Evolutionary conservation across 73 alveolate species (phyloP).

Genomic region (Tetrahymena thermophila): DNA sequence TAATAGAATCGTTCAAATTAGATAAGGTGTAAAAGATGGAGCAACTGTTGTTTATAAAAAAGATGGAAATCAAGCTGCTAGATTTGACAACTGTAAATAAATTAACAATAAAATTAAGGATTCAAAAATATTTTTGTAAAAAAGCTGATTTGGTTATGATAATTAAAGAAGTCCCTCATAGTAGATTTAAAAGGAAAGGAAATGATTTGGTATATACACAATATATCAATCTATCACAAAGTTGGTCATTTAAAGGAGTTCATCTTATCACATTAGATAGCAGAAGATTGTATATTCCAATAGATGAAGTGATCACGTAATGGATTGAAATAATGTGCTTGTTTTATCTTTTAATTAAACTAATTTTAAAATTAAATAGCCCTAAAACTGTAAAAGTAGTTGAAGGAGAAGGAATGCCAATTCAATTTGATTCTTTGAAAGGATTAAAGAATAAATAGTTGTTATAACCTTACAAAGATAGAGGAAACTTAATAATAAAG

Average conservation of each 20-base stretch:
- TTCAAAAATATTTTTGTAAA: not conserved
- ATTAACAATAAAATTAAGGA: not conserved
- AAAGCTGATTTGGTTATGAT: conserved; percentile 57
- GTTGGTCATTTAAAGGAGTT: conserved; percentile 67
- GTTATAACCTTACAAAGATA: not conserved
- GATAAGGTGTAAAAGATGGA: conserved; percentile 70
- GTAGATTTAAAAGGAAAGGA: conserved; percentile 69
- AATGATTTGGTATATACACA: conserved; percentile 68
- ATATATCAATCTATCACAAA: conserved; percentile 62
- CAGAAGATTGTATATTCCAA: conserved; percentile 30
- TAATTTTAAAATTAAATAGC: not conserved
- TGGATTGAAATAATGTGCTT: not conserved
- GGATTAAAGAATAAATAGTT: not conserved
- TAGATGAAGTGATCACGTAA: conserved; percentile 73
- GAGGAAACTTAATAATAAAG: not conserved
- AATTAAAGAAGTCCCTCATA: conserved; percentile 65
- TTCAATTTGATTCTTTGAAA: conserved; percentile 6
- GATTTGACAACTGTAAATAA: conserved; percentile 18
- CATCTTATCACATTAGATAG: conserved; percentile 37
- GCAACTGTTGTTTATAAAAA: conserved; percentile 63
- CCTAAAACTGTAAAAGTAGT: conserved; percentile 75
- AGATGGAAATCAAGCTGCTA: conserved; percentile 75
- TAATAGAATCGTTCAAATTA: conserved; percentile 58
- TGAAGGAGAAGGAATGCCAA: conserved; percentile 91
- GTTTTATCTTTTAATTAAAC: not conserved